A percentile compares a stretch with the other conserved stretches of the same genome.
These are phyloP conservation scores for Leptodontidium sp. DNA, from an alignment of 2,329 filamentous ascomycete species.

Conservation along the genomic window DNA sequence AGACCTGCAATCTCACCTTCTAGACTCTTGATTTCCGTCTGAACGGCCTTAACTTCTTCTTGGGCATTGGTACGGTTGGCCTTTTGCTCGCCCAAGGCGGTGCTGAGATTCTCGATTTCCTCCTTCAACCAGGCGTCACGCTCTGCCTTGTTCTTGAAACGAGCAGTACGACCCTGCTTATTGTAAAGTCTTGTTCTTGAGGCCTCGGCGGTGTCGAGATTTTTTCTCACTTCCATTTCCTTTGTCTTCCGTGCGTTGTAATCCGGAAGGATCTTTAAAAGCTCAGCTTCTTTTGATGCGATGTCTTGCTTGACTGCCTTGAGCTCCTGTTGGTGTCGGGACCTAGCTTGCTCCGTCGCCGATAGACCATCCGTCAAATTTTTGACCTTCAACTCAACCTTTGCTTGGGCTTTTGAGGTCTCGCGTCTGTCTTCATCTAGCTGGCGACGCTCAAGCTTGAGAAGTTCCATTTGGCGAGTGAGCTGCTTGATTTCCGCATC, in stretches of 20 bases:
- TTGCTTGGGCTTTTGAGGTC: constrained; percentile 79
- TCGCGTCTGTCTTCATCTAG: constrained; percentile 91
- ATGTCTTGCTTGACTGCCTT: constrained; percentile 78
- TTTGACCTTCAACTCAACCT: constrained; percentile 86
- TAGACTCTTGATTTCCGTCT: constrained; percentile 73
- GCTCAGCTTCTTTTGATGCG: constrained; percentile 76
- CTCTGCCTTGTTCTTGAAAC: constrained; percentile 88
- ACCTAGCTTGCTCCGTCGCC: constrained; percentile 75
- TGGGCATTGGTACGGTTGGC: constrained; percentile 84
- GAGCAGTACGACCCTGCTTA: constrained; percentile 88
- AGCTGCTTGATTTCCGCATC: constrained; percentile 82
- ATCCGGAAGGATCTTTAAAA: constrained; percentile 77
- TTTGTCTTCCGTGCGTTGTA: constrained; percentile 77
- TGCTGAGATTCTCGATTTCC: constrained; percentile 82
- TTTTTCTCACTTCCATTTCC: constrained; percentile 74
- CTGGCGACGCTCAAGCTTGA: constrained; percentile 85
- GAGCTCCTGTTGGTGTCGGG: constrained; percentile 76
- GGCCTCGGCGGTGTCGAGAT: constrained; percentile 79
- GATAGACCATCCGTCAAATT: constrained; percentile 84
- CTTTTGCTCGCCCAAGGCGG: constrained; percentile 80
- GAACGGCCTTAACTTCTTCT: constrained; percentile 80
- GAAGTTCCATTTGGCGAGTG: constrained; percentile 82
- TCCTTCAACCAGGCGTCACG: constrained; percentile 83
- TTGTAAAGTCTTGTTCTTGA: constrained; percentile 82
- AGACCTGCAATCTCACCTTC: constrained; percentile 77